These are phyloP conservation scores for Ogataea siamensis DNA, from an alignment of 805 yeast genomes.

Conservation along the genomic window DNA sequence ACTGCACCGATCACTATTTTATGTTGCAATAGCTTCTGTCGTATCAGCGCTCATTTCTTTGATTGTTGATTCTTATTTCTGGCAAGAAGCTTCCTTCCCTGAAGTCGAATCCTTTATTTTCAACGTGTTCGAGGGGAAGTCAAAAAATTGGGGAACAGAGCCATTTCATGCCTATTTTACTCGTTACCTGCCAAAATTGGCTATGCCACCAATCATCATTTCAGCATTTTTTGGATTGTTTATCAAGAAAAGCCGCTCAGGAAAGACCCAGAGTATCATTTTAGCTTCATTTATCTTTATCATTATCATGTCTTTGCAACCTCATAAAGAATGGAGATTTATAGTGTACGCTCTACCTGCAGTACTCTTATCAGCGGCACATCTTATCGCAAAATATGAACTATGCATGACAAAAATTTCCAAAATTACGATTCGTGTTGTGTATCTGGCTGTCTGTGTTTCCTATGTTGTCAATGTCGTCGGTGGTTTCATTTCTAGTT, in stretches of 20 bases:
- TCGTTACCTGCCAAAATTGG: constrained; percentile 47
- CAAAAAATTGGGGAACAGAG: constrained; percentile 81
- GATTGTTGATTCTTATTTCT: constrained; percentile 69
- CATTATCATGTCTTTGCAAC: constrained; percentile 69
- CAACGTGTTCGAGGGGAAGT: constrained; percentile 74
- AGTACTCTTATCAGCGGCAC: constrained; percentile 60
- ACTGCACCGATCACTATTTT: too few relatives aligned
- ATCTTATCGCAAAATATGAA: constrained; percentile 22
- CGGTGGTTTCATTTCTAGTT: constrained; percentile 62
- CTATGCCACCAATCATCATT: constrained; percentile 45
- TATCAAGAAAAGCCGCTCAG: constrained; percentile 27
- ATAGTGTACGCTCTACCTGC: constrained; percentile 74
- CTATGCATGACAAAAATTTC: constrained; percentile 18
- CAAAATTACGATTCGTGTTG: constrained; percentile 17
- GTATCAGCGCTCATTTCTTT: constrained; percentile 50
- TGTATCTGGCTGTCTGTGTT: constrained; percentile 28
- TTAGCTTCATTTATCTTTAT: constrained; percentile 55
- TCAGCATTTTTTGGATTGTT: constrained; percentile 36
- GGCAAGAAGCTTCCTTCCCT: constrained; percentile 61
- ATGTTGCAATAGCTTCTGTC: constrained; percentile 47
- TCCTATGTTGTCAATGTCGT: constrained; percentile 37
- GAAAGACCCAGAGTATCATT: constrained; percentile 44
- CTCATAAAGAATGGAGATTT: constrained; percentile 95
- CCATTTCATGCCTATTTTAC: constrained; percentile 70
- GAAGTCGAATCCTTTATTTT: constrained; percentile 70